phyloP scores from a whole-genome alignment of 2,329 filamentous ascomycete species.

The Gnomoniopsis sp. region DNA sequence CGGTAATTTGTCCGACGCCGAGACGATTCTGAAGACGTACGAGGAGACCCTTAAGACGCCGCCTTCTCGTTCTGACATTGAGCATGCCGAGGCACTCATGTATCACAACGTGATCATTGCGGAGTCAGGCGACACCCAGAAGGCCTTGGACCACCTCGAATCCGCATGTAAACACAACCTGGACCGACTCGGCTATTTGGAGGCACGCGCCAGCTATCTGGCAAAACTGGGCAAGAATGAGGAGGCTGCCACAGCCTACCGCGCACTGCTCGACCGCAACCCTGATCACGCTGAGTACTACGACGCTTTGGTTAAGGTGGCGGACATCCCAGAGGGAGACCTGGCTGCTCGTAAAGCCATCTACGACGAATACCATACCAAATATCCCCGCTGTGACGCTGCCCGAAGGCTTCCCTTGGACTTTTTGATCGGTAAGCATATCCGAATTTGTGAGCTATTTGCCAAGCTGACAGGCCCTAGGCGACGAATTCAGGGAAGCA shows the following conservation, averaged over 20 bases:
- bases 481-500: constrained; percentile 74
- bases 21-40: constrained; percentile 86
- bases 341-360: constrained; percentile 64
- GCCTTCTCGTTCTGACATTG: constrained; percentile 74
- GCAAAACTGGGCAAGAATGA: constrained; percentile 71
- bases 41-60: constrained; percentile 87
- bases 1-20: constrained; percentile 81
- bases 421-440: constrained; percentile 66
- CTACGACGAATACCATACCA: constrained; percentile 74
- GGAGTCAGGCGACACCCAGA: constrained; percentile 77
- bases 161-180: constrained; percentile 71
- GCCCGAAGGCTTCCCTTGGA: constrained; percentile 83
- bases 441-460: neutral
- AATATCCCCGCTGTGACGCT: constrained; percentile 80
- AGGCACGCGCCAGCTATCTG: constrained; percentile 81
- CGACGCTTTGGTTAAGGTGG: constrained; percentile 66
- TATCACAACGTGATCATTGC: constrained; percentile 96
- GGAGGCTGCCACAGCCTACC: constrained; percentile 80
- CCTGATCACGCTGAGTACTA: constrained; percentile 86
- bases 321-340: constrained; percentile 60
- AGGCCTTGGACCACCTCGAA: constrained; percentile 84
- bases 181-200: constrained; percentile 81
- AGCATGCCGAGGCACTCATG: constrained; percentile 89
- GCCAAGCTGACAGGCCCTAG: constrained; percentile 35
- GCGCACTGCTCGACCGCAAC: constrained; percentile 79